Conservation (phyloP, 2,329 filamentous ascomycete genomes). For the Colletotrichum sp. region DNA sequence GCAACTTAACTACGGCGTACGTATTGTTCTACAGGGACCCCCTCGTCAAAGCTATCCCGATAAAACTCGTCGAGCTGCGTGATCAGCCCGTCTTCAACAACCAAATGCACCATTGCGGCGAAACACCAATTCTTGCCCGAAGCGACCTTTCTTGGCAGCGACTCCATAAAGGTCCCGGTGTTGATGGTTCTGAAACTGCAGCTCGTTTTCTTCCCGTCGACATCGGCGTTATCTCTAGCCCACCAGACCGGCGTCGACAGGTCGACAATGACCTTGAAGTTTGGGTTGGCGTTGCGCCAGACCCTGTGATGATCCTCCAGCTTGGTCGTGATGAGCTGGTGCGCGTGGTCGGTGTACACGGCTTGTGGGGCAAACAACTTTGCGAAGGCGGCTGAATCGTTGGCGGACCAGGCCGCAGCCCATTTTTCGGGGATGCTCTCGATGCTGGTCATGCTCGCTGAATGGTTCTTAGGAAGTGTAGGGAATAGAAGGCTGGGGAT, state of each 20-base stretch:
- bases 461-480: not conserved
- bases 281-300: not conserved
- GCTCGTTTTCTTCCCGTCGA: not conserved
- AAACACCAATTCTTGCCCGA: not conserved
- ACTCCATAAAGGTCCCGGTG: not conserved
- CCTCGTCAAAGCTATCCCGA: not conserved
- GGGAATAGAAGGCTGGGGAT: not conserved
- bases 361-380: not conserved
- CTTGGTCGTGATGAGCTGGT: not conserved
- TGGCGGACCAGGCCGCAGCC: not conserved
- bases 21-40: not conserved
- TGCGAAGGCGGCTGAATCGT: not conserved
- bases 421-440: not conserved
- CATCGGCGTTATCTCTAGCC: not conserved
- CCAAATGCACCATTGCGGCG: not conserved
- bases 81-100: not conserved
- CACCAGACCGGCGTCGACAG: not conserved
- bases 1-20: not conserved
- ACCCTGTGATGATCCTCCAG: not conserved
- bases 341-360: not conserved
- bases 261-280: not conserved
- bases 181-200: not conserved
- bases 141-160: not conserved
- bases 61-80: not conserved
- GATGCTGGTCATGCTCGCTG: not conserved